Percentiles rank a stretch among this genome's conserved stretches.
Conservation (phyloP, 768 basidiomycete genomes). For the Tephrocybe sp. region DNA sequence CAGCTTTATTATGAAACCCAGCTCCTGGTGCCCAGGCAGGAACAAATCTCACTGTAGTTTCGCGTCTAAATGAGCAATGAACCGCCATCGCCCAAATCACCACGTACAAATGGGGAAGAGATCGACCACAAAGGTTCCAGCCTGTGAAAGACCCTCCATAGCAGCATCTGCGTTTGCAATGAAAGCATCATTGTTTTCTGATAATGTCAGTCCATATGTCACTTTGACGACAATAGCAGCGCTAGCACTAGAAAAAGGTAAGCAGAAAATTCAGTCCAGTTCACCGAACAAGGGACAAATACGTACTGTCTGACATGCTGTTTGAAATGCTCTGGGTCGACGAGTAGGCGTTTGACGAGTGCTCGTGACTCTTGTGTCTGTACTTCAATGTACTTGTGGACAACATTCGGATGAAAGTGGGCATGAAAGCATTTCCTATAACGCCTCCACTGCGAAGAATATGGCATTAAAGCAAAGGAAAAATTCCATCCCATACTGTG, state of each 20-base stretch:
- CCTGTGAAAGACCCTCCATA: conserved; percentile 26
- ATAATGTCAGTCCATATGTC: conserved; percentile 33
- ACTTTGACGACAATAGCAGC: conserved; percentile 30
- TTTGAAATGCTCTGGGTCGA: conserved; percentile 30
- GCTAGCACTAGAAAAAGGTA: conserved; percentile 6
- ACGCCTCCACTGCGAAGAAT: neutral
- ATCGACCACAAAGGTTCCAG: conserved; percentile 34
- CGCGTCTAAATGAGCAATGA: too few species aligned
- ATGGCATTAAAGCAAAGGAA: neutral
- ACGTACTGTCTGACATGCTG: conserved; percentile 27
- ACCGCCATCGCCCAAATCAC: too few species aligned
- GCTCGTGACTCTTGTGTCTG: conserved; percentile 26
- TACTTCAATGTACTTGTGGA: conserved; percentile 22
- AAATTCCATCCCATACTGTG: neutral
- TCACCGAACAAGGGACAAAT: too few species aligned
- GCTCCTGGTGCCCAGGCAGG: conserved; percentile 37
- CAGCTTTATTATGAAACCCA: conserved; percentile 33
- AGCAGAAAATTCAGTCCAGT: neutral
- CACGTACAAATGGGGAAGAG: conserved; percentile 14
- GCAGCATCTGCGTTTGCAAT: conserved; percentile 31
- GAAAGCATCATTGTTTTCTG: conserved; percentile 33
- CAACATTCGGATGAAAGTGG: conserved; percentile 25
- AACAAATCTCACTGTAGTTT: conserved; percentile 27
- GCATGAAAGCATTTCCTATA: neutral
- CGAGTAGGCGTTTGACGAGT: conserved; percentile 28